Evolutionary conservation across 805 yeast genomes (phyloP).

Genomic region (Candida awuae): DNA sequence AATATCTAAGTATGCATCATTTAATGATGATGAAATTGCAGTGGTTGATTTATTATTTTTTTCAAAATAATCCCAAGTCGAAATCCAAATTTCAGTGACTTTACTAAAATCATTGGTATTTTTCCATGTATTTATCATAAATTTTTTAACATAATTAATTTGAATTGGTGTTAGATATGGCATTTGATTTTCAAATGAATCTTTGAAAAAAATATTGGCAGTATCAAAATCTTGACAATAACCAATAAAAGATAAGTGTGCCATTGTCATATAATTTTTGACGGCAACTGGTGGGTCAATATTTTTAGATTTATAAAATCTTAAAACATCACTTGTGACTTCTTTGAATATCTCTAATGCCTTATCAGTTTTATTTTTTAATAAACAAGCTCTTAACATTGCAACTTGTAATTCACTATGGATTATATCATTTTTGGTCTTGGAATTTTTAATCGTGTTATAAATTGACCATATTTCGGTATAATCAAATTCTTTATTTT

Average conservation of each 20-base stretch:
- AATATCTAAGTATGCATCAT: conserved; percentile 59
- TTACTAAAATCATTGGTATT: conserved; percentile 47
- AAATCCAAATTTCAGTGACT: conserved; percentile 53
- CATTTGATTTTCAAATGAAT: conserved; percentile 55
- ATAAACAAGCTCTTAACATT: conserved; percentile 64
- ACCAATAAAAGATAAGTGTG: conserved; percentile 73
- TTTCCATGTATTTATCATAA: conserved; percentile 52
- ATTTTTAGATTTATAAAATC: conserved; percentile 17
- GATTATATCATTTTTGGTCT: conserved; percentile 15
- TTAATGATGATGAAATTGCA: conserved; percentile 64
- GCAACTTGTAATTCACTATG: conserved; percentile 51
- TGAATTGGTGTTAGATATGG: conserved; percentile 67
- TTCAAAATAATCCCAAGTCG: conserved; percentile 50
- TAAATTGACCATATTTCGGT: conserved; percentile 52
- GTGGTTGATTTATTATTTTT: conserved; percentile 40
- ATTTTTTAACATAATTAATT: conserved; percentile 61
- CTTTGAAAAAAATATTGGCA: conserved; percentile 66
- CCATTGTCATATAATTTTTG: conserved; percentile 52
- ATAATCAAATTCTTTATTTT: conserved; percentile 47
- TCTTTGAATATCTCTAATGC: conserved; percentile 59
- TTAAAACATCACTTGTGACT: conserved; percentile 43
- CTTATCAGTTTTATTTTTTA: conserved; percentile 51
- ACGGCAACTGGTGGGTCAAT: conserved; percentile 25
- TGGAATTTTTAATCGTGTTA: conserved; percentile 30
- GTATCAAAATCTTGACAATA: conserved; percentile 62